Conservation (phyloP, 768 basidiomycete genomes). For the Termitomyces eurrhizus region DNA sequence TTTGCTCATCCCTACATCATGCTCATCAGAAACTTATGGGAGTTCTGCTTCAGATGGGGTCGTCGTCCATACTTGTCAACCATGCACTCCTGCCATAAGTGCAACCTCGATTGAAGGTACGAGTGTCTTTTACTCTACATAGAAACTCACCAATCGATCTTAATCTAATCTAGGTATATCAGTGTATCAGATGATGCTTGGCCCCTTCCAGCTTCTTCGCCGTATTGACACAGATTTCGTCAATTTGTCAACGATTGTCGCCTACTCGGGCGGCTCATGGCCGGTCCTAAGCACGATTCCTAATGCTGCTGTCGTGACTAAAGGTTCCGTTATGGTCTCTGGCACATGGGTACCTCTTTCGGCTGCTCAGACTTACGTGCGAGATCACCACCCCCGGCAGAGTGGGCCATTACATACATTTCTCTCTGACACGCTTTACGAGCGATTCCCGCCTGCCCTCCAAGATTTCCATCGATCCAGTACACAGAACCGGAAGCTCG, state of each 20-base stretch:
- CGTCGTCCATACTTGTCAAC: slow-evolving; percentile 62
- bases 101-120: slow-evolving; percentile 71
- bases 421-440: slow-evolving; percentile 57
- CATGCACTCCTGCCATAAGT: slow-evolving; percentile 56
- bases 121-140: slow-evolving; percentile 17
- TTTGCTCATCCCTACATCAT: slow-evolving; percentile 27
- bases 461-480: slow-evolving; percentile 53
- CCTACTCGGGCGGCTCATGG: slow-evolving; percentile 37
- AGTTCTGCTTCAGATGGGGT: slow-evolving; percentile 32
- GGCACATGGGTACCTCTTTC: slow-evolving; percentile 72
- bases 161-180: slow-evolving; percentile 49
- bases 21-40: slow-evolving; percentile 32
- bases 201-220: slow-evolving; percentile 52
- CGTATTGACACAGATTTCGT: slow-evolving; percentile 80
- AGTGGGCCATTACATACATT: slow-evolving; percentile 46
- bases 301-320: slow-evolving; percentile 47
- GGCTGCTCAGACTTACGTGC: slow-evolving; percentile 49
- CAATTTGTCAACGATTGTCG: slow-evolving; percentile 58
- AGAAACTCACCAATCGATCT: slow-evolving; percentile 10
- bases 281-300: slow-evolving; percentile 35
- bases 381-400: slow-evolving; percentile 38
- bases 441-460: slow-evolving; percentile 59
- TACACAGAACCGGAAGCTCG: slow-evolving; percentile 41
- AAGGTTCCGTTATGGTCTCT: slow-evolving; percentile 47
- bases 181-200: slow-evolving; percentile 68